Evolutionary conservation across 805 yeast genomes (phyloP), one percentile per base, ranked within the genome.

Genomic region (Candida yuanshanica): DNA sequence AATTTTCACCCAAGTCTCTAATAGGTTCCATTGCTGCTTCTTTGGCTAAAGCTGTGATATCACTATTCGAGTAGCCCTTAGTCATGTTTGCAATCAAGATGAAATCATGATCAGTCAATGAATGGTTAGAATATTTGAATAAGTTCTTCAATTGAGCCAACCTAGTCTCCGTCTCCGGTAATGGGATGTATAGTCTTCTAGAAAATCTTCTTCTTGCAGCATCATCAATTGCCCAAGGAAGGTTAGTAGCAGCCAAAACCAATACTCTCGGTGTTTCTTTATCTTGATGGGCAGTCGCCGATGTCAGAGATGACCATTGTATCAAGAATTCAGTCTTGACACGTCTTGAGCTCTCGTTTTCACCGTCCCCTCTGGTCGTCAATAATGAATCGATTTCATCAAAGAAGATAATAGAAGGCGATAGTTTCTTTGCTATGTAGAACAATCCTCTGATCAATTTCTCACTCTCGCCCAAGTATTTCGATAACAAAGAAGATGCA

Each of bases 21-120:
- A 93, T 67, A 2, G 99, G 98, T 1, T 96, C 96, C 97, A 91
- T 90, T 1, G 99, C 97, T 3, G 96, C 95, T 60, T 91, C 97
- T 62, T 90, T 93, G 2, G 97, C 95, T 45, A 91, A 63, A 1
- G 96, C 90, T 0, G 97, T 89, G 33, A 91, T 74, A 63, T 91
- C 99, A 49, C 93, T 81, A 2, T 96, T 96, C n/a, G 95, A 85
- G 62, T 81, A 88, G 0, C 87, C 91, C 7, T 79, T 79, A 0
- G 98, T 89, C 51, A 84, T 59, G 10, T 68, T 66, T 14, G 85
- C 71, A 20, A 91, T 66, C 33, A 67, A 66, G 9, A 72, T 71
- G 46, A 79, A 74, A 47, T 90, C 96, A 3, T 58, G 70, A 0
- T 76, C 84, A 12, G 75, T 60, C 16, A 91, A 61, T 0, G 82